Conservation (phyloP, 106 monocot genomes). For the Dendrobium nobile region DNA sequence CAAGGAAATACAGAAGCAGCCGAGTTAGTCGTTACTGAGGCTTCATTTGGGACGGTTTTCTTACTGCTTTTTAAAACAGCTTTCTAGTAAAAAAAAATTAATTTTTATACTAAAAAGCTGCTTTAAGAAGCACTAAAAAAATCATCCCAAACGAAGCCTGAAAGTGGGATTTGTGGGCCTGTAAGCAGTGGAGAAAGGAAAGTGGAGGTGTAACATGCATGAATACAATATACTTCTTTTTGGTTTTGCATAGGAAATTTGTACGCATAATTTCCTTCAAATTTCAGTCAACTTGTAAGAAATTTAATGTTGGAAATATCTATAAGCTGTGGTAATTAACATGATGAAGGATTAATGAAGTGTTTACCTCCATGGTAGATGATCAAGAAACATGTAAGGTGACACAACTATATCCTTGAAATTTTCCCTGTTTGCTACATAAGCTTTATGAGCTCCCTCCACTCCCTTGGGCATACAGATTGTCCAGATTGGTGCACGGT, state of each 20-base stretch:
- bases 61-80: too few species aligned
- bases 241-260: neutral
- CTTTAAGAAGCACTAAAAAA: too few species aligned
- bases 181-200: too few species aligned
- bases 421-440: conserved; percentile 56
- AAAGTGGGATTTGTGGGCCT: too few species aligned
- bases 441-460: conserved; percentile 48
- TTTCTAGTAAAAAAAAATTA: too few species aligned
- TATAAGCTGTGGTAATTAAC: neutral
- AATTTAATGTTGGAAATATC: neutral
- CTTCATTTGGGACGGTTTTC: too few species aligned
- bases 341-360: neutral
- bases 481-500: conserved; percentile 51
- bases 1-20: too few species aligned
- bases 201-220: too few species aligned
- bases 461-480: conserved; percentile 34
- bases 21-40: too few species aligned
- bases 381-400: conserved; percentile 97
- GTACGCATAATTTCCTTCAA: neutral
- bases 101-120: too few species aligned
- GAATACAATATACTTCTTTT: neutral
- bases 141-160: too few species aligned
- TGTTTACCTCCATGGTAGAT: conserved; percentile 94
- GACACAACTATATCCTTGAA: conserved; percentile 76
- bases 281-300: neutral